A percentile compares a stretch with the other conserved stretches of the same genome.
phyloP scores from a whole-genome alignment of 2,329 filamentous ascomycete genomes.

The Rachicladosporium sp. region DNA sequence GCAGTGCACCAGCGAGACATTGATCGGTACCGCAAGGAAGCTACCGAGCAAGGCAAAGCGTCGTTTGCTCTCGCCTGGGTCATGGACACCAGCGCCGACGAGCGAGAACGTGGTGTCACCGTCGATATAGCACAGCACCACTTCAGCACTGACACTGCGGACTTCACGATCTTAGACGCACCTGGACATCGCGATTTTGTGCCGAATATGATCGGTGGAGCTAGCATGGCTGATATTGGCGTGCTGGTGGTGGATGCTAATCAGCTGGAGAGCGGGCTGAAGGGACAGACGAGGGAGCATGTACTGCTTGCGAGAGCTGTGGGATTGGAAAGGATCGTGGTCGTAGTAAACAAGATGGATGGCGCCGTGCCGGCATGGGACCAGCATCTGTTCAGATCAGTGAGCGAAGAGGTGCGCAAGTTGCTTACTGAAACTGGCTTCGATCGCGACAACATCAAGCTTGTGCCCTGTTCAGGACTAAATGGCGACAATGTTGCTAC shows the following conservation, averaged over 20 bases:
- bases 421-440: slow-evolving; percentile 80
- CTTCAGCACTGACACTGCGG: slow-evolving; percentile 77
- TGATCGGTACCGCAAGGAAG: slow-evolving; percentile 63
- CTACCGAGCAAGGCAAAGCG: slow-evolving; percentile 81
- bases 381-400: slow-evolving; percentile 70
- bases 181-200: slow-evolving; percentile 94
- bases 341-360: slow-evolving; percentile 94
- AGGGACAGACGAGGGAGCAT: slow-evolving; percentile 89
- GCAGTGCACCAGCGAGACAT: slow-evolving; percentile 80
- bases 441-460: slow-evolving; percentile 64
- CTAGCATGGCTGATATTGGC: slow-evolving; percentile 90
- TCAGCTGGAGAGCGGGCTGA: slow-evolving; percentile 85
- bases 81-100: slow-evolving; percentile 81
- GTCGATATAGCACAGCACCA: slow-evolving; percentile 94
- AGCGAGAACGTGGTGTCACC: slow-evolving; percentile 79
- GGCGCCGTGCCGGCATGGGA: slow-evolving; percentile 60
- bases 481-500: slow-evolving; percentile 74
- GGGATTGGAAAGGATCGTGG: slow-evolving; percentile 75
- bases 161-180: slow-evolving; percentile 89
- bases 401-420: slow-evolving; percentile 66
- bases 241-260: slow-evolving; percentile 91
- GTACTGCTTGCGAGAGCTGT: slow-evolving; percentile 80
- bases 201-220: slow-evolving; percentile 97
- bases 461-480: slow-evolving; percentile 82
- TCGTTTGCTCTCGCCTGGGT: slow-evolving; percentile 98